A percentile compares a stretch with the other conserved stretches of the same genome.
Evolutionary conservation across 2,329 filamentous ascomycete species (phyloP).

Genomic region (Neoarthrinium moseri): DNA sequence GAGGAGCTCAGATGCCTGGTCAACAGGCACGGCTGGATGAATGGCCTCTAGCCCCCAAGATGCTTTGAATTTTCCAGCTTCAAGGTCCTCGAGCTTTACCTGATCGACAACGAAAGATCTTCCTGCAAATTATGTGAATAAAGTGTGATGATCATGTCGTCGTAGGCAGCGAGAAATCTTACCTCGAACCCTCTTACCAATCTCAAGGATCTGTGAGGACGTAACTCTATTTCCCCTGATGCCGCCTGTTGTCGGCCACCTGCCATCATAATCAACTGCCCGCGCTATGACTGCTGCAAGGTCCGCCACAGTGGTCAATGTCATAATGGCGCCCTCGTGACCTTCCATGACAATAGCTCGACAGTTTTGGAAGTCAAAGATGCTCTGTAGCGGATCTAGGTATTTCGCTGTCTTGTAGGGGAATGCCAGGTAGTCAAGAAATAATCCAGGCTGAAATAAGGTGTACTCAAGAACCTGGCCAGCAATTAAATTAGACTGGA

Average conservation of each 20-base stretch:
- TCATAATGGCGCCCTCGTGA: slow-evolving; percentile 39
- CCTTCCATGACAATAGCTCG: slow-evolving; percentile 42
- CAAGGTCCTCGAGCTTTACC: slow-evolving; percentile 45
- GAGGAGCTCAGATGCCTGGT: slow-evolving; percentile 30
- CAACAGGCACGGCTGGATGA: slow-evolving; percentile 30
- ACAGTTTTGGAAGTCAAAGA: slow-evolving; percentile 37
- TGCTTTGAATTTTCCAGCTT: slow-evolving; percentile 36
- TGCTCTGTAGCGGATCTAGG: slow-evolving; percentile 35
- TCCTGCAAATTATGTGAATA: slow-evolving; percentile 22
- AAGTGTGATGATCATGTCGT: slow-evolving; percentile 2
- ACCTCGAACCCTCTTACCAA: slow-evolving; percentile 42
- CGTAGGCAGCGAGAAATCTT: background rate
- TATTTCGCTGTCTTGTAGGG: slow-evolving; percentile 46
- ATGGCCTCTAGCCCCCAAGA: slow-evolving; percentile 36
- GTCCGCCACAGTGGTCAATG: slow-evolving; percentile 43
- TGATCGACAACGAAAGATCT: slow-evolving; percentile 39
- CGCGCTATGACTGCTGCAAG: slow-evolving; percentile 34
- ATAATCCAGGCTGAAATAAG: slow-evolving; percentile 55
- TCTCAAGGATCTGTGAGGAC: slow-evolving; percentile 32
- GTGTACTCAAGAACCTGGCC: slow-evolving; percentile 56
- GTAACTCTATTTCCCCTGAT: slow-evolving; percentile 37
- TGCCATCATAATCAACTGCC: slow-evolving; percentile 41
- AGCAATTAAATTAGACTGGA: background rate
- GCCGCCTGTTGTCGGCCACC: slow-evolving; percentile 41
- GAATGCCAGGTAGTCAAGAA: slow-evolving; percentile 53